Evolutionary conservation across 495 filamentous ascomycete genomes (phyloP).

Genomic region (Cenococcum geophilum): DNA sequence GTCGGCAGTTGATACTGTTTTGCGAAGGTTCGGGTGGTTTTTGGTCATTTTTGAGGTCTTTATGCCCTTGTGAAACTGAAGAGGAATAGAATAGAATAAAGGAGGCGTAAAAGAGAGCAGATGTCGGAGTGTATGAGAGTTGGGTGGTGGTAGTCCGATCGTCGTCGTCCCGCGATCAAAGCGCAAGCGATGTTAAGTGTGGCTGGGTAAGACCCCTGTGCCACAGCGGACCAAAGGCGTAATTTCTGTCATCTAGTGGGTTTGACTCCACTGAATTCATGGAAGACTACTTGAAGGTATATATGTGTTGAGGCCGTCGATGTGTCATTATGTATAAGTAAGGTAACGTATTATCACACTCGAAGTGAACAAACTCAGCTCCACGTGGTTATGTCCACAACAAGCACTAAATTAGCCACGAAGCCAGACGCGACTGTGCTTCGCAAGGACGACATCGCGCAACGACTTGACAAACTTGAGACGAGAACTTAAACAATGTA

Average conservation of each 20-base stretch:
- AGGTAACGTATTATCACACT: not conserved
- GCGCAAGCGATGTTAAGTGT: too few relatives aligned
- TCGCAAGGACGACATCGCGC: slow-evolving; percentile 4
- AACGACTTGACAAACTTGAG: slow-evolving; percentile 27
- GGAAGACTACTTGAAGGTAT: not conserved
- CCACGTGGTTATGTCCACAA: not conserved
- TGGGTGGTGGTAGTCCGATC: too few relatives aligned
- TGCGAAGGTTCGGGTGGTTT: slow-evolving; percentile 29
- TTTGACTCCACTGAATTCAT: not conserved
- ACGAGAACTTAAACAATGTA: slow-evolving; percentile 22
- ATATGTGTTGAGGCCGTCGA: too few relatives aligned
- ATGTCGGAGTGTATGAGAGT: not conserved
- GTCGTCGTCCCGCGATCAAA: too few relatives aligned
- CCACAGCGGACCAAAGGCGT: not conserved
- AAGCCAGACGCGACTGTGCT: not conserved
- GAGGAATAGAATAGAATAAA: not conserved
- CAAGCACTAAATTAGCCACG: not conserved
- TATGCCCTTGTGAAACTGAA: not conserved
- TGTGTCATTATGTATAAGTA: not conserved
- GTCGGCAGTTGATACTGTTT: slow-evolving; percentile 28
- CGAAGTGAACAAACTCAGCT: too few relatives aligned
- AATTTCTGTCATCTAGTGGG: not conserved
- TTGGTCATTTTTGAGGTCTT: slow-evolving; percentile 21
- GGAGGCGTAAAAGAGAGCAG: not conserved
- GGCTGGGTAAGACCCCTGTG: not conserved